phyloP scores from a whole-genome alignment of 305 asterid species.

The Fraxinus ornus region DNA sequence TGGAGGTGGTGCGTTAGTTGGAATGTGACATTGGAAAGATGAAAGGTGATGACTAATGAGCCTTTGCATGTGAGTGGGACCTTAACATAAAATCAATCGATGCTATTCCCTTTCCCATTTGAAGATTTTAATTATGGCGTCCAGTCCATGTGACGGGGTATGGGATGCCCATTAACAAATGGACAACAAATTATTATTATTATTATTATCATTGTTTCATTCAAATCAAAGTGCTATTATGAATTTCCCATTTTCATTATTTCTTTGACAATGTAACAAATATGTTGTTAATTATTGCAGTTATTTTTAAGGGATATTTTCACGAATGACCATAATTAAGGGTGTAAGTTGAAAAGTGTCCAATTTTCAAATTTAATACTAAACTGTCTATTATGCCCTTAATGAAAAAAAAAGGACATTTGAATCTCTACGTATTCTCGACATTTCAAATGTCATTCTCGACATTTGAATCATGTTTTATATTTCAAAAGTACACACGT shows the following conservation, averaged over 20 bases:
- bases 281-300: background rate
- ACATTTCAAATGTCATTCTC: too few species aligned
- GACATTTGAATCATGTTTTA: too few species aligned
- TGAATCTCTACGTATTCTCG: too few species aligned
- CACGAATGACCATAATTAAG: too few species aligned
- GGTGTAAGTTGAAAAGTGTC: too few species aligned
- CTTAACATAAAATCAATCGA: slow-evolving; percentile 28
- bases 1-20: background rate
- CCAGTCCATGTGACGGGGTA: slow-evolving; percentile 26
- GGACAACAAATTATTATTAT: background rate
- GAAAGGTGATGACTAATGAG: slow-evolving; percentile 21
- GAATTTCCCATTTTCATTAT: background rate
- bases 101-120: slow-evolving; percentile 9
- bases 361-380: too few species aligned
- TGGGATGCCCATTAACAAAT: slow-evolving; percentile 35
- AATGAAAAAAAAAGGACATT: too few species aligned
- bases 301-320: too few species aligned
- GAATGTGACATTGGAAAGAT: slow-evolving; percentile 34
- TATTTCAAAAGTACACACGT: too few species aligned
- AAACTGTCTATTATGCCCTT: too few species aligned
- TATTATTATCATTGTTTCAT: background rate
- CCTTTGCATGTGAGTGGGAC: slow-evolving; percentile 52
- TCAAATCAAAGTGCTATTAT: slow-evolving; percentile 18
- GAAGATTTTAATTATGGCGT: background rate
- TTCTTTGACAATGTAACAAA: background rate